Base-by-base conservation (phyloP, 2,329 filamentous ascomycete species). In the Neofusicoccum sp. region DNA sequence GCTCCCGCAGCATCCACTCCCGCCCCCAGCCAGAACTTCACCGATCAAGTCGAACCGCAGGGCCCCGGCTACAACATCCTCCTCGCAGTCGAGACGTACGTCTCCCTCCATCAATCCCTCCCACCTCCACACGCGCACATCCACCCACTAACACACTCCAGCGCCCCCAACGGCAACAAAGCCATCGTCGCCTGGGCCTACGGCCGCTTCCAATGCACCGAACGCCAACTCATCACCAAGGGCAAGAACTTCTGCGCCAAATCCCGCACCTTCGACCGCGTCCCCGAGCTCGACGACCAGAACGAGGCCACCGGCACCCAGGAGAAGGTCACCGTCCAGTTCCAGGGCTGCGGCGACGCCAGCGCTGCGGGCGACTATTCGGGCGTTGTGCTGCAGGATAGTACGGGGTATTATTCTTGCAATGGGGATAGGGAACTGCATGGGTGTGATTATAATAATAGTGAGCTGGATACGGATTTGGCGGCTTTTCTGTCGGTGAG, bases 171-270 rank as follows among this genome's bases (percentile, higher is more conserved):
- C 30, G 34, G 34, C 4, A 38, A 43, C 44, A 47, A 47, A 26
- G 44, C 44, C 38, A 56, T 56, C 30, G 51, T 56, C 1, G 26
- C 36, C 14, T 56, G 51, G 51, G 51, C 36, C 1, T 56, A 56
- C 36, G 51, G 51, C 7, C 12, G 26, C 6, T 41, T 41, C 26
- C 40, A 43, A n/a, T 56, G 51, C 26, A 56, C 51, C 6, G 36
- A 56, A 26, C 51, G 51, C 4, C 51, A 56, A 26, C 51, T 56
- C 1, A 14, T 56, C 2, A 31, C 36, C 28, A 33, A 56, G 36
- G 40, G 51, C 30, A 43, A 33, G 11, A 14, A 56, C 6, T 56
- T 56, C 36, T 56, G 51, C n/a, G 30, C 16, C 36, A 56, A 41
- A 14, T 12, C 14, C 4, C 38, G 41, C 4, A 56, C 51, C 3